Evolutionary conservation across 2,329 filamentous ascomycete species (phyloP).

Genomic region (Chaetomiaceae sp.): DNA sequence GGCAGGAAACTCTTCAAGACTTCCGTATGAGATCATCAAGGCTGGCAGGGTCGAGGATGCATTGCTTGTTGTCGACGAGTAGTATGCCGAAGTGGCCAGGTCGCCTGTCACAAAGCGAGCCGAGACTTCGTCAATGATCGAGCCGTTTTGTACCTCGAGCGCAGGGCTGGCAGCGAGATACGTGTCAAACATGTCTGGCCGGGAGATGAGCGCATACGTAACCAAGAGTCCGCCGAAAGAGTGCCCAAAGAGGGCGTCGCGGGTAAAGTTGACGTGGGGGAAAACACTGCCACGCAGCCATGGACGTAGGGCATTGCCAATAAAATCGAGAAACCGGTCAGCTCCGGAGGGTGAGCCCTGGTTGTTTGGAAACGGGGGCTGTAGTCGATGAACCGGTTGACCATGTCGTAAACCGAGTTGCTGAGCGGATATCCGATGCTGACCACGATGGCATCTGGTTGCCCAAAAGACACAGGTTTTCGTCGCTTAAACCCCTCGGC

Average conservation of each 20-base stretch:
- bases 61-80: background rate
- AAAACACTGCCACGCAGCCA: conserved; percentile 23
- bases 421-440: conserved; percentile 29
- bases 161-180: conserved; percentile 26
- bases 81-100: background rate
- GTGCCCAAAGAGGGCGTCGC: conserved; percentile 26
- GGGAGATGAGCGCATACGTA: conserved; percentile 22
- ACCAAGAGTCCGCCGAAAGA: conserved; percentile 28
- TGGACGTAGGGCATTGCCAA: conserved; percentile 23
- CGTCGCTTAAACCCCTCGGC: conserved; percentile 28
- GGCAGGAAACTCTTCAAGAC: conserved; percentile 22
- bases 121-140: conserved; percentile 21
- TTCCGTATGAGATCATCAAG: conserved; percentile 24
- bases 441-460: conserved; percentile 28
- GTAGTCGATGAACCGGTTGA: conserved; percentile 26
- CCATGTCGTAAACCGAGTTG: conserved; percentile 23
- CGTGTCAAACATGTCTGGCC: conserved; percentile 27
- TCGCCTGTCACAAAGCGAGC: conserved; percentile 14
- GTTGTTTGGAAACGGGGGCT: conserved; percentile 19
- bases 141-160: conserved; percentile 21
- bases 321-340: conserved; percentile 26
- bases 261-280: conserved; percentile 22
- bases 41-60: conserved; percentile 17
- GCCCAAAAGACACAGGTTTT: conserved; percentile 22
- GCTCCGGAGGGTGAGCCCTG: conserved; percentile 16